Percentiles rank a stretch among this genome's conserved stretches.
phyloP scores from a whole-genome alignment of 768 basidiomycete species.

The Suillus decipiens region DNA sequence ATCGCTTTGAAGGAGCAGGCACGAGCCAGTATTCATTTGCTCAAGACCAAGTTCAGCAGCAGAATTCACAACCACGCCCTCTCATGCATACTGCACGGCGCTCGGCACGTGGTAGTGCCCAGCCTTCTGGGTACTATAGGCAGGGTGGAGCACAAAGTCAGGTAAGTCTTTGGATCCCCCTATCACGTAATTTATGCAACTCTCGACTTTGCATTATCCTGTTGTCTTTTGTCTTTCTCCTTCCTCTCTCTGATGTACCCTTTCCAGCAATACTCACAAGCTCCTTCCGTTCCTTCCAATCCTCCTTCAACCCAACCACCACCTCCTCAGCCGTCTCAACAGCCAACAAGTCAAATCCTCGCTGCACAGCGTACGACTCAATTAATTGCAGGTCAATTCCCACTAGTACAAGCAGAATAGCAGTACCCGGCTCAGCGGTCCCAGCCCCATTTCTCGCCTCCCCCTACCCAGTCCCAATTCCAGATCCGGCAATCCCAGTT shows the following conservation, averaged over 20 bases:
- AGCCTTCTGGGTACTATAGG: neutral
- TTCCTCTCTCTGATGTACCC: slow-evolving; percentile 25
- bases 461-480: slow-evolving; percentile 1
- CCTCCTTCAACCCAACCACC: neutral
- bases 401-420: neutral
- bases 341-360: slow-evolving; percentile 11
- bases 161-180: neutral
- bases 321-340: slow-evolving; percentile 13
- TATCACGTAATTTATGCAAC: neutral
- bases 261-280: slow-evolving; percentile 30
- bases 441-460: neutral
- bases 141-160: neutral
- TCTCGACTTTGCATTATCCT: neutral
- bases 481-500: slow-evolving; percentile 15
- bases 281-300: slow-evolving; percentile 8
- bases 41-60: neutral
- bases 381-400: slow-evolving; percentile 8
- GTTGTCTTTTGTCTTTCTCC: neutral
- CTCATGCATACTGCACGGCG: slow-evolving; percentile 21
- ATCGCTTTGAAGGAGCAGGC: too few species aligned
- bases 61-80: slow-evolving; percentile 20
- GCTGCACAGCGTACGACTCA: slow-evolving; percentile 20
- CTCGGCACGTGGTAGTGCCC: slow-evolving; percentile 10
- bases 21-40: neutral
- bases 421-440: neutral